phyloP scores from a whole-genome alignment of 345 rosid species.

The Geranium brycei region DNA sequence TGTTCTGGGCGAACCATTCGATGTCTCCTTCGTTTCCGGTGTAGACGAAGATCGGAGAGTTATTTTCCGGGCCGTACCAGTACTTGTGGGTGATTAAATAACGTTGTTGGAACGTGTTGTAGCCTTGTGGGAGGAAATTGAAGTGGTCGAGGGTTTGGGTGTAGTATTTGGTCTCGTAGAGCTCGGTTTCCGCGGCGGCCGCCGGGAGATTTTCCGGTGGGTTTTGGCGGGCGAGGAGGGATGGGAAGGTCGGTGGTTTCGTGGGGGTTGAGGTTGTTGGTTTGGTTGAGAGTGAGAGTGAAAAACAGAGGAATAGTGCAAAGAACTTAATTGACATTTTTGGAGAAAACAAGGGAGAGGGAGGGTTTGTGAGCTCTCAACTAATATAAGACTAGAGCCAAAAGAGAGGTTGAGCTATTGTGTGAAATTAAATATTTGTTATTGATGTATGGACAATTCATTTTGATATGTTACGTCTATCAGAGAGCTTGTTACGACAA shows the following conservation, averaged over 20 bases:
- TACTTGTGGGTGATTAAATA: constrained; percentile 31
- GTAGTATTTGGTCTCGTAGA: constrained; percentile 29
- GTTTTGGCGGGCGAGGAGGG: constrained; percentile 15
- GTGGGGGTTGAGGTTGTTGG: constrained; percentile 8
- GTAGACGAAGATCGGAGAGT: constrained; percentile 47
- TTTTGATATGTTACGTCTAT: too few relatives aligned
- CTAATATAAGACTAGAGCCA: background rate
- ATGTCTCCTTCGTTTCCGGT: constrained; percentile 52
- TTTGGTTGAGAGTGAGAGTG: constrained; percentile 7
- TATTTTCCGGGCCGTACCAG: constrained; percentile 35
- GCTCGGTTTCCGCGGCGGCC: background rate
- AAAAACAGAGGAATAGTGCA: background rate
- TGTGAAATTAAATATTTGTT: background rate
- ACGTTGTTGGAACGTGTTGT: constrained; percentile 37
- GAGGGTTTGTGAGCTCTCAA: background rate
- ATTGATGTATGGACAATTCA: too few relatives aligned
- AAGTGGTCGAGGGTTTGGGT: constrained; percentile 58
- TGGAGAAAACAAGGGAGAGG: background rate
- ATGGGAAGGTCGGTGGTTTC: constrained; percentile 20
- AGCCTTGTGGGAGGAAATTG: constrained; percentile 36
- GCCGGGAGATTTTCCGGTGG: constrained; percentile 11
- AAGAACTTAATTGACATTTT: constrained; percentile 7
- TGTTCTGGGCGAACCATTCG: constrained; percentile 52
- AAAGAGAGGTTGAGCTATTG: background rate
- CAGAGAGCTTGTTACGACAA: too few relatives aligned